phyloP scores from a whole-genome alignment of 2,329 filamentous ascomycete species.

The Dothiorella sarmentorum region DNA sequence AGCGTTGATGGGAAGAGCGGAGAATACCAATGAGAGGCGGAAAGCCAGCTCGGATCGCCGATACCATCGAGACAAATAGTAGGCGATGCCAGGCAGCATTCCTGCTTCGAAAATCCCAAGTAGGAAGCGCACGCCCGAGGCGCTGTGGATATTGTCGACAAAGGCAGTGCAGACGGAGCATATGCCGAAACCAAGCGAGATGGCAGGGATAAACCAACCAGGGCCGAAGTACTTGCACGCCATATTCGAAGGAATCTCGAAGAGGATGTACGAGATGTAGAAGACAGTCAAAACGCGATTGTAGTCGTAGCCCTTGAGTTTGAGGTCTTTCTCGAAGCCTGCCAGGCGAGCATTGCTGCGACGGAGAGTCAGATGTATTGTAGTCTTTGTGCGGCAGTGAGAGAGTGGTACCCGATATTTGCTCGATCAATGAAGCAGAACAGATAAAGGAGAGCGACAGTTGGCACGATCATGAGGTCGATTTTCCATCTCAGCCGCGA shows the following conservation, averaged over 20 bases:
- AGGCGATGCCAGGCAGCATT: conserved; percentile 70
- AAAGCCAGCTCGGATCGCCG: conserved; percentile 65
- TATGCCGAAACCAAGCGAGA: conserved; percentile 55
- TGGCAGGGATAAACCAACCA: conserved; percentile 59
- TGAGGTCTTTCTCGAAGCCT: conserved; percentile 61
- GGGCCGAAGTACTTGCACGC: conserved; percentile 69
- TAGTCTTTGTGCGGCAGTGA: too few relatives aligned
- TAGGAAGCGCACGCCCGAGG: conserved; percentile 63
- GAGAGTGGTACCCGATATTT: conserved; percentile 58
- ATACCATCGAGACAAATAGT: conserved; percentile 71
- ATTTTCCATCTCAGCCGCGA: conserved; percentile 60
- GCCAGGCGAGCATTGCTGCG: conserved; percentile 61
- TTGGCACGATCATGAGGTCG: conserved; percentile 63
- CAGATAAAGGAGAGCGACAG: conserved; percentile 63
- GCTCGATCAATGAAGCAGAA: conserved; percentile 75
- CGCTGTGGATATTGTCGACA: conserved; percentile 52
- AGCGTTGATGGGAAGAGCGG: neutral
- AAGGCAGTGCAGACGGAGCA: conserved; percentile 64
- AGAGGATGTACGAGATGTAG: conserved; percentile 70
- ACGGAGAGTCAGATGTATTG: neutral
- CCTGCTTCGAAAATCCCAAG: conserved; percentile 66
- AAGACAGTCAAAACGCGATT: conserved; percentile 66
- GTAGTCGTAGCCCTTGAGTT: conserved; percentile 62
- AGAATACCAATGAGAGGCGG: conserved; percentile 52
- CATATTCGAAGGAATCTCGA: conserved; percentile 67